phyloP scores from a whole-genome alignment of 805 yeast genomes.

The Yamadazyma tumulicola region DNA sequence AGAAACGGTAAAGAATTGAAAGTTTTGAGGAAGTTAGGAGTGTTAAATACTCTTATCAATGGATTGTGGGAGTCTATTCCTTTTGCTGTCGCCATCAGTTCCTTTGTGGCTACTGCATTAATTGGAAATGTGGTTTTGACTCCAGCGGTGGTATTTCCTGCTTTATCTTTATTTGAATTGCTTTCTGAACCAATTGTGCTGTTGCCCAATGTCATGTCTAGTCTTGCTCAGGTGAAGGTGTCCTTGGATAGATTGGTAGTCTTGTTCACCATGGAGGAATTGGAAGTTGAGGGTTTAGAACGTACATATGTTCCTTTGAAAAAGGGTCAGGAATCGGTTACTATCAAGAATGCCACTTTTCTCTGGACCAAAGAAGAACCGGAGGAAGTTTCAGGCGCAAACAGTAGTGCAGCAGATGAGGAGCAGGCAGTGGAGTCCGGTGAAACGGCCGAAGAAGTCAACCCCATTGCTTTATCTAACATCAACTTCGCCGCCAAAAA shows the following conservation, averaged over 20 bases:
- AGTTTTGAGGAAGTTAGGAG: constrained; percentile 26
- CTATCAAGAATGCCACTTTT: constrained; percentile 28
- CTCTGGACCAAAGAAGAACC: constrained; percentile 19
- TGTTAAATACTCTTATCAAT: constrained; percentile 27
- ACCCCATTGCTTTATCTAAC: constrained; percentile 26
- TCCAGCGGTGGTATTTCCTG: constrained; percentile 39
- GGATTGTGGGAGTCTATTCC: constrained; percentile 40
- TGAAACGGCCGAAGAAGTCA: constrained; percentile 6
- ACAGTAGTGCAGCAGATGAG: constrained; percentile 15
- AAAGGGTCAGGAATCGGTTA: constrained; percentile 22
- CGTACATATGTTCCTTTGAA: constrained; percentile 15
- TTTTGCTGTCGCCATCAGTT: constrained; percentile 31
- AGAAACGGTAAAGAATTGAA: constrained; percentile 35
- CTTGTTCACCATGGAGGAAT: constrained; percentile 32
- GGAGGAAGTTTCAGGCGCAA: constrained; percentile 7
- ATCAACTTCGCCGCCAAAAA: constrained; percentile 30
- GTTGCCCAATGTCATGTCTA: constrained; percentile 29
- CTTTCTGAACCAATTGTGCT: constrained; percentile 32
- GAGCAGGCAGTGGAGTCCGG: constrained; percentile 15
- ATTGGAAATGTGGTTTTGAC: constrained; percentile 24
- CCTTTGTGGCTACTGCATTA: constrained; percentile 26
- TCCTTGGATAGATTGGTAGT: constrained; percentile 31
- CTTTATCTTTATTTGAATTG: constrained; percentile 34
- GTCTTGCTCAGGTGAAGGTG: constrained; percentile 27
- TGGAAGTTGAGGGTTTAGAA: constrained; percentile 22